phyloP scores from a whole-genome alignment of 306 rosid genomes.

The Aeschynomene evenia region DNA sequence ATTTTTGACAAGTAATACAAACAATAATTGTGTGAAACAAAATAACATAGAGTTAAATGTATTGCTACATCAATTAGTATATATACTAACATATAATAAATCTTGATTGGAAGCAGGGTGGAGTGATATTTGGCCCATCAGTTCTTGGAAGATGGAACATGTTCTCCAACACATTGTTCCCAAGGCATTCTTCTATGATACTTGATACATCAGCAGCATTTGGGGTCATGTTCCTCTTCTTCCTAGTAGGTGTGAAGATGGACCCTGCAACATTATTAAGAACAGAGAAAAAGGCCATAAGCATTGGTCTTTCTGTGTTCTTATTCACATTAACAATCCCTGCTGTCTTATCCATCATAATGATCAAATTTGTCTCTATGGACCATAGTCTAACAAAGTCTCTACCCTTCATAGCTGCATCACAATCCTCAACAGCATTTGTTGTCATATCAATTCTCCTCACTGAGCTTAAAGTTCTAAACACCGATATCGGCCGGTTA shows the following conservation, averaged over 20 bases:
- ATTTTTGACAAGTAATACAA: no score
- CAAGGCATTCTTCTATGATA: slow-evolving; percentile 24
- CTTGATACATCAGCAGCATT: slow-evolving; percentile 43
- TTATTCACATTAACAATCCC: slow-evolving; percentile 23
- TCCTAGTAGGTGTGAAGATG: slow-evolving; percentile 46
- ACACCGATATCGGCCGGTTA: slow-evolving; percentile 56
- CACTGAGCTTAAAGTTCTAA: slow-evolving; percentile 53
- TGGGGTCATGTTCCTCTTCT: slow-evolving; percentile 50
- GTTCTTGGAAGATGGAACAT: slow-evolving; percentile 33
- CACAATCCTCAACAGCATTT: slow-evolving; percentile 47
- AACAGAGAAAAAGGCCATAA: slow-evolving; percentile 39
- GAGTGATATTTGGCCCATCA: slow-evolving; percentile 63
- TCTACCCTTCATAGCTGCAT: slow-evolving; percentile 31
- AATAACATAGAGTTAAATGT: background rate
- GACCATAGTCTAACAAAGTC: background rate
- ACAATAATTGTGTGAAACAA: background rate
- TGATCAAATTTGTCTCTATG: slow-evolving; percentile 11
- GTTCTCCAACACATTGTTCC: slow-evolving; percentile 37
- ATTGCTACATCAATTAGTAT: background rate
- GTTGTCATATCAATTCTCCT: slow-evolving; percentile 42
- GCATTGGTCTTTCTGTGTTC: slow-evolving; percentile 42
- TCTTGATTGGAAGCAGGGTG: slow-evolving; percentile 40
- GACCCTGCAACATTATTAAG: slow-evolving; percentile 31
- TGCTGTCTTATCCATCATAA: background rate
- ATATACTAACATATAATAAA: slow-evolving; percentile 2